phyloP scores from a whole-genome alignment of 2,329 filamentous ascomycete genomes.

The Xylariaceae sp. region DNA sequence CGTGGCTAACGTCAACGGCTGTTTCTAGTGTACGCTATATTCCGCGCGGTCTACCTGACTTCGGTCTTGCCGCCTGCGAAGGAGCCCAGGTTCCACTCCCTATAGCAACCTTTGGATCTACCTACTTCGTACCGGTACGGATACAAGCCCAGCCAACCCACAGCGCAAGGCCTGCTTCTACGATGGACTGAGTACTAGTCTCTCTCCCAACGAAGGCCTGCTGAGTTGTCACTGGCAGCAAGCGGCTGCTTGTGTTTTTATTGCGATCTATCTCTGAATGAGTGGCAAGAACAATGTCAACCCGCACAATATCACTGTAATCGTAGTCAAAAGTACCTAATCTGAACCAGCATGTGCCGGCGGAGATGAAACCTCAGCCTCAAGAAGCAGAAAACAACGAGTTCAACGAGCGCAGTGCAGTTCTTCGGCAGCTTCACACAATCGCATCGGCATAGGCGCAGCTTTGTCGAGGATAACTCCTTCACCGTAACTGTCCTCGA shows the following conservation, averaged over 20 bases:
- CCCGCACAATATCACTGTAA: conserved; percentile 15
- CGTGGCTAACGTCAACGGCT: too few species aligned
- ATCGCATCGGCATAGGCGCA: neutral
- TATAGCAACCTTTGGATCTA: too few species aligned
- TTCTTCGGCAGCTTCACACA: conserved; percentile 1
- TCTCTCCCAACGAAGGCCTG: neutral
- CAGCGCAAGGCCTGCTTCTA: too few species aligned
- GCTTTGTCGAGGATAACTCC: neutral
- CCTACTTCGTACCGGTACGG: too few species aligned
- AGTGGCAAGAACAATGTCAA: conserved; percentile 18
- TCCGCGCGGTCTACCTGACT: too few species aligned
- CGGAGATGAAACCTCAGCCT: conserved; percentile 9
- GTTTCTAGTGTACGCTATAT: too few species aligned
- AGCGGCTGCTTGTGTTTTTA: conserved; percentile 22
- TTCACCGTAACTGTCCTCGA: conserved; percentile 6
- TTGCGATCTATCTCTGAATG: conserved; percentile 24
- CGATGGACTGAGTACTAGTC: too few species aligned
- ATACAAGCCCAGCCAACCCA: too few species aligned
- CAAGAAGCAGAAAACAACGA: conserved; percentile 25
- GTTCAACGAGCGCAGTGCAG: conserved; percentile 16
- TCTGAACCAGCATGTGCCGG: conserved; percentile 11
- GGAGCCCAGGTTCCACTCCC: too few species aligned
- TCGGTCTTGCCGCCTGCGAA: too few species aligned
- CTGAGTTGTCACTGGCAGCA: conserved; percentile 6
- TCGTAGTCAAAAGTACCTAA: conserved; percentile 7